These are phyloP conservation scores for Saksenaea vasiformis DNA, from an alignment of 371 early-diverging fungal species.

Conservation along the genomic window DNA sequence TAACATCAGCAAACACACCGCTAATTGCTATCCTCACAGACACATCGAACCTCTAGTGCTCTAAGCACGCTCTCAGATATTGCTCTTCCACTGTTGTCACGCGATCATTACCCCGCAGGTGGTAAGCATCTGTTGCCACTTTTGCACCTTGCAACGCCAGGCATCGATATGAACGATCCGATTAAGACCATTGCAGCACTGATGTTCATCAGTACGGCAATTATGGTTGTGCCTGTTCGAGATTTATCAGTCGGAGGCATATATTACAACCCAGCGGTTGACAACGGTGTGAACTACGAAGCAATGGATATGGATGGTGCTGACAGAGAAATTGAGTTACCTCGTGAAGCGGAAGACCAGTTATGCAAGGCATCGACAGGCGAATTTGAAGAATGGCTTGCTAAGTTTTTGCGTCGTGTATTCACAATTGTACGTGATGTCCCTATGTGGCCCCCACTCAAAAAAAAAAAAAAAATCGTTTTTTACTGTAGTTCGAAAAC, in stretches of 20 bases:
- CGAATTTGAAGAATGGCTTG: constrained; percentile 87
- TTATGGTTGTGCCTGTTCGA: constrained; percentile 65
- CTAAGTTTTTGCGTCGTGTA: constrained; percentile 76
- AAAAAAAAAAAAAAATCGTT: too few relatives aligned
- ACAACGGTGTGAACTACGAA: constrained; percentile 42
- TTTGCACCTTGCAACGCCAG: constrained; percentile 78
- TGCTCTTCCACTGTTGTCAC: constrained; percentile 69
- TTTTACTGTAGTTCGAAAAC: constrained; percentile 66
- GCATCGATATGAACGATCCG: constrained; percentile 91
- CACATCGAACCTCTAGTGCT: constrained; percentile 85
- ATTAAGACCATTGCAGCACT: constrained; percentile 75
- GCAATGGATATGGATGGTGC: constrained; percentile 54
- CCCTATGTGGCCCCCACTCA: too few relatives aligned
- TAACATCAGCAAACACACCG: neutral
- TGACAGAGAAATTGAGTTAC: constrained; percentile 37
- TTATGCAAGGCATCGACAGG: constrained; percentile 67
- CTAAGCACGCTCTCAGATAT: constrained; percentile 70
- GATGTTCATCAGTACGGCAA: constrained; percentile 71
- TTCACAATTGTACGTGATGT: constrained; percentile 67
- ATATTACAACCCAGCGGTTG: constrained; percentile 19
- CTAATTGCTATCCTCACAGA: constrained; percentile 33
- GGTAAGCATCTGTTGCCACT: constrained; percentile 79
- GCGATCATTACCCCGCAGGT: constrained; percentile 80
- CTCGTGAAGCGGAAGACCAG: constrained; percentile 62
- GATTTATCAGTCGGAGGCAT: constrained; percentile 50